These are phyloP conservation scores for Dipteronia sinensis DNA, from an alignment of 345 rosid species.

Conservation along the genomic window DNA sequence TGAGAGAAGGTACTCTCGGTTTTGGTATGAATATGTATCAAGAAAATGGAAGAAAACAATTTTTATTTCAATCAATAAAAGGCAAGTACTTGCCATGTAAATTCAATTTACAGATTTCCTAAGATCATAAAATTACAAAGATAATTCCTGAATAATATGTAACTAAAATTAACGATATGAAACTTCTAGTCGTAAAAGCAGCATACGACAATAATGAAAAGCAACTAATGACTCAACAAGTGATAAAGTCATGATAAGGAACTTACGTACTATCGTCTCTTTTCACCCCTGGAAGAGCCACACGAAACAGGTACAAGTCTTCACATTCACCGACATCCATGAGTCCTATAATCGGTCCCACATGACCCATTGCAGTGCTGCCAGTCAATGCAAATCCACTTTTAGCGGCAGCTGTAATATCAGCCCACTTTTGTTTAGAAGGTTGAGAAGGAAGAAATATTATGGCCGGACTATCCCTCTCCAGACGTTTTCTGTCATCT, in stretches of 20 bases:
- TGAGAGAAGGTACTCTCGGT: neutral
- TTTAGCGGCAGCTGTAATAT: slow-evolving; percentile 29
- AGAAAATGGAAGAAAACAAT: too few species aligned
- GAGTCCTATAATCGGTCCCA: slow-evolving; percentile 46
- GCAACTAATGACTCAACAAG: neutral
- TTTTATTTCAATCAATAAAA: too few species aligned
- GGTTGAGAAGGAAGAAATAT: slow-evolving; percentile 35
- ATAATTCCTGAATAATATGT: neutral
- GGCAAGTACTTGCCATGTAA: neutral
- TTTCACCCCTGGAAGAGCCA: slow-evolving; percentile 66
- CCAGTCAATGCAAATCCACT: slow-evolving; percentile 42
- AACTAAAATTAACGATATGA: too few species aligned
- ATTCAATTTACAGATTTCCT: too few species aligned
- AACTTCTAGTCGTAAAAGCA: neutral
- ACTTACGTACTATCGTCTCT: slow-evolving; percentile 65
- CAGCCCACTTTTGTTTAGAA: slow-evolving; percentile 34
- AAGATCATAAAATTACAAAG: neutral
- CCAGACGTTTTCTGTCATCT: neutral
- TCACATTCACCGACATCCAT: slow-evolving; percentile 59
- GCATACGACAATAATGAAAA: neutral
- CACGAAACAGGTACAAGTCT: slow-evolving; percentile 62
- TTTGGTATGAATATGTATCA: too few species aligned
- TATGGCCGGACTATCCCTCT: slow-evolving; percentile 17
- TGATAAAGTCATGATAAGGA: neutral
- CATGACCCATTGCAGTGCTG: slow-evolving; percentile 36